Evolutionary conservation across 306 rosid species (phyloP), one percentile per base, ranked within the genome.

Genomic region (Trifolium fragiferum): DNA sequence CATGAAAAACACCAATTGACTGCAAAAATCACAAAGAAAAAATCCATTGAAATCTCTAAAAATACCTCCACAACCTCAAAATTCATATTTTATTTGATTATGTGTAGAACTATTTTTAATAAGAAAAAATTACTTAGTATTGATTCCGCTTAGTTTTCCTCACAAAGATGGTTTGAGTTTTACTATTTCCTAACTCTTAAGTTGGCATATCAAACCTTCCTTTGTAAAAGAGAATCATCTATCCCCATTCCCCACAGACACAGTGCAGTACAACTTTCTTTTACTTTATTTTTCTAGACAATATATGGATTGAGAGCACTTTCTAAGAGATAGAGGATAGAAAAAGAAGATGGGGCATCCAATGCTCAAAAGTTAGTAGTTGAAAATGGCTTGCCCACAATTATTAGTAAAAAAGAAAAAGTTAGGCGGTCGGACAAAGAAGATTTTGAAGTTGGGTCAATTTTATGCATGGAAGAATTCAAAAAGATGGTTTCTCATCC

Each of bases 301-400:
- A 69, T 82, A 73, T 80, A 74, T 70, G 73, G 50, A 44, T 8
- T 72, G 76, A 37, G 60, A 79, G 78, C 66, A 72, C 81, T 70
- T 73, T 86, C 20, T 33, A 69, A 19, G 78, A 61, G 64, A 80
- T 4, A 44, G 55, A 53, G 65, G 64, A 46, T 51, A 16, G n/a
- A 13, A 43, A 68, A 50, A 66, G 84, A 82, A 77, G 54, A 43
- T 18, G 65, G 68, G 62, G 89, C 80, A 88, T 87, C 96, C 93
- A 65, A 87, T 78, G 90, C 81, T 44, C 23, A 43, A 76, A 79
- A 82, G 82, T 44, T 35, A 54, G 62, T 78, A 43, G 77, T 76
- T 80, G 83, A 80, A 80, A 20, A 47, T 50, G 70, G 74, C 76
- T 60, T 25, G 72, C 73, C 79, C 64, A 32, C 72, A 49, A 77